Evolutionary conservation across 1,284 basidiomycete genomes (phyloP), one percentile per base, ranked within the genome.

Genomic region (Apiotrichum porosum): DNA sequence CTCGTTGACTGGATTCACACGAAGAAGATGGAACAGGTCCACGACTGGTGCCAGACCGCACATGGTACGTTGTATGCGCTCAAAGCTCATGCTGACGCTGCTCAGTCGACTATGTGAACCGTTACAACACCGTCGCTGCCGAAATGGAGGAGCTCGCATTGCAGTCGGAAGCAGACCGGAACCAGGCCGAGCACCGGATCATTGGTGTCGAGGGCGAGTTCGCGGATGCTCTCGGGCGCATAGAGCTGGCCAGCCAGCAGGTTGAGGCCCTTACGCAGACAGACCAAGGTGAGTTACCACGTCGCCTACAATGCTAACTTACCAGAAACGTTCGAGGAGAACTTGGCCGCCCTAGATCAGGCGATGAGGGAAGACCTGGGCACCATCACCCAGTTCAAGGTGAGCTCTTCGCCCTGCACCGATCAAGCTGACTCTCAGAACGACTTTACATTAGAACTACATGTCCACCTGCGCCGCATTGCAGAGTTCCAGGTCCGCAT

Each of bases 401-500:
- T 68, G 33, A 34, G 64, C 44, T 10, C n/a, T 10, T n/a, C n/a
- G n/a, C n/a, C n/a, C n/a, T n/a, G n/a, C 30, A 32, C 13, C 13
- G 1, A n/a, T n/a, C n/a, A n/a, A n/a, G 40, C 45, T 46, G 15
- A 56, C 51, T 28, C 26, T 12, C 54, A 89, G 87, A 90, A 92
- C 64, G 75, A 81, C 13, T 86, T 83, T 62, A 88, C 86, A 0
- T 80, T 81, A 37, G 82, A 84, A 57, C 81, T 81, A 49, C 77
- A 91, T 23, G 69, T 76, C 15, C 76, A 80, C 9, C 76, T 92
- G 1, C 81, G 83, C 17, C 80, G 80, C 47, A 86, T 92, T 54
- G 85, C 85, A 56, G 65, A 77, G 19, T 75, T 90, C 37, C 90
- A 92, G 68, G 82, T 82, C 44, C 81, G 84, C 46, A 79, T 93